These are phyloP conservation scores for Deakozyma indianensis DNA, from an alignment of 805 yeast genomes.

Conservation along the genomic window DNA sequence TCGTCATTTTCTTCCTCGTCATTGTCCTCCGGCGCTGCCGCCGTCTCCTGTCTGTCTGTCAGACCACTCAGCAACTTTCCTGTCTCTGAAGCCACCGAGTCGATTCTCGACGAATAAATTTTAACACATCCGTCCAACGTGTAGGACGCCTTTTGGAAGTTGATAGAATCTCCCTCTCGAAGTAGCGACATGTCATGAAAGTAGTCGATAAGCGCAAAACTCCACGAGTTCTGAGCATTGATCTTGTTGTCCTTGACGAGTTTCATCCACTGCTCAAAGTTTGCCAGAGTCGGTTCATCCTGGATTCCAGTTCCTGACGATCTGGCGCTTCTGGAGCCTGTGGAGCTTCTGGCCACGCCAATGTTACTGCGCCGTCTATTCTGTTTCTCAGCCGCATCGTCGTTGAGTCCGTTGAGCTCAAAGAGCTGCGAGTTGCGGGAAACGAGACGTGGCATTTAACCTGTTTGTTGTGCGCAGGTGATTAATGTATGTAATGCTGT, in stretches of 20 bases:
- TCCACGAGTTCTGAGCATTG: constrained; percentile 78
- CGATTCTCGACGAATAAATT: constrained; percentile 81
- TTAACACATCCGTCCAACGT: constrained; percentile 91
- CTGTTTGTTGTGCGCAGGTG: neutral
- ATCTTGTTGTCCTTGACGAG: constrained; percentile 76
- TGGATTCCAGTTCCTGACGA: neutral
- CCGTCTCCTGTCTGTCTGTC: constrained; percentile 24
- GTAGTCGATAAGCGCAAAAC: constrained; percentile 79
- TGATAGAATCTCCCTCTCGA: constrained; percentile 63
- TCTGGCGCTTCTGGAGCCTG: neutral
- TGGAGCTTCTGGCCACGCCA: neutral
- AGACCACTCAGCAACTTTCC: constrained; percentile 70
- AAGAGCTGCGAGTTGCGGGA: constrained; percentile 1
- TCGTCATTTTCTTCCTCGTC: constrained; percentile 16
- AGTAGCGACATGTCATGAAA: constrained; percentile 70
- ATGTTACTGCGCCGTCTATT: constrained; percentile 9
- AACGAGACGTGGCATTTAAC: neutral
- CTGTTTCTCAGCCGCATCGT: constrained; percentile 16
- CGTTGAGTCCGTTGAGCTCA: constrained; percentile 11
- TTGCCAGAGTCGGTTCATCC: constrained; percentile 13
- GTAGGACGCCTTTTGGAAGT: constrained; percentile 82
- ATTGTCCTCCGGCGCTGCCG: constrained; percentile 10
- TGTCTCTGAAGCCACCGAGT: constrained; percentile 82
- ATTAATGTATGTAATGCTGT: too few relatives aligned
- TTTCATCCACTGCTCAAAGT: constrained; percentile 70